Evolutionary conservation across 176 grass and related monocot genomes (phyloP).

Genomic region (Hyparrhenia diplandra): DNA sequence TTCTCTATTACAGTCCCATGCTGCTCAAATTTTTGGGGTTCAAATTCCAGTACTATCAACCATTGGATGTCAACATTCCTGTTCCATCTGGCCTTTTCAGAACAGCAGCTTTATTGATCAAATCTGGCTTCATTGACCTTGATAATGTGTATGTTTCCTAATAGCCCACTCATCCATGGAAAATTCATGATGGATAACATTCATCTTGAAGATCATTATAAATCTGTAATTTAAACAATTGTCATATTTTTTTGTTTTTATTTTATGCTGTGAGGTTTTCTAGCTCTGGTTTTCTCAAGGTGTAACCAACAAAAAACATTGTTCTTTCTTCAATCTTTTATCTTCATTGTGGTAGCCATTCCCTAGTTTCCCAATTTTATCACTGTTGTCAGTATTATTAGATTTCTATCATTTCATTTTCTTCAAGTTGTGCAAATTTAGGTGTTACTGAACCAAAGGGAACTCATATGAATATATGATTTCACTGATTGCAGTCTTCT

Average conservation of each 20-base stretch:
- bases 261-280: background rate
- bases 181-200: background rate
- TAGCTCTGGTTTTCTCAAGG: background rate
- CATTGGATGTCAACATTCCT: constrained; percentile 65
- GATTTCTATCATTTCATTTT: background rate
- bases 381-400: background rate
- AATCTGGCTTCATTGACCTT: constrained; percentile 88
- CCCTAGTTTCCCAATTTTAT: constrained; percentile 6
- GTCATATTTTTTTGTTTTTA: background rate
- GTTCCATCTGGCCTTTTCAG: constrained; percentile 78
- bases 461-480: background rate
- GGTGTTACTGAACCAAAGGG: constrained; percentile 9
- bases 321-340: background rate
- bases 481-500: background rate
- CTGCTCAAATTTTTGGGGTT: constrained; percentile 97
- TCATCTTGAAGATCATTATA: constrained; percentile 2
- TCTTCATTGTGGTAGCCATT: background rate
- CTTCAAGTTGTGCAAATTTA: background rate
- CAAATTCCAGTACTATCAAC: constrained; percentile 99
- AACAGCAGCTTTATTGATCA: constrained; percentile 78
- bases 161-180: background rate
- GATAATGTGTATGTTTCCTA: constrained; percentile 78
- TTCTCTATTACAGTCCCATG: constrained; percentile 72
- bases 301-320: background rate
- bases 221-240: constrained; percentile 3